Base-by-base conservation (phyloP, 2,329 filamentous ascomycete genomes). In the Talaromyces marneffei region DNA sequence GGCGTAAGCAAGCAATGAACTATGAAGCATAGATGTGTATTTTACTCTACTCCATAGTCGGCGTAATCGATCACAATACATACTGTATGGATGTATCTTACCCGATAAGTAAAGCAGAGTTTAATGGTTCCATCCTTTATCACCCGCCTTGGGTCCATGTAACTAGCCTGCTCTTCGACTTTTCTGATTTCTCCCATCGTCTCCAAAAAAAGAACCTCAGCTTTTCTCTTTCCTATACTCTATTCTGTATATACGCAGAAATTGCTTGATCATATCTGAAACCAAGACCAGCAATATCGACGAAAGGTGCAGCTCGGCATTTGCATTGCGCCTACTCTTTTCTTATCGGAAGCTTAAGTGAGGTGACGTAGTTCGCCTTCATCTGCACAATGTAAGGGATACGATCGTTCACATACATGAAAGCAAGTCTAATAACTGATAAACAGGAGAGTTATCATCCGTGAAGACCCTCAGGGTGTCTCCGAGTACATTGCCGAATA, bases 401-500 rank as follows among this genome's bases (percentile, higher is more conserved):
- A 40, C 35, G 7, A 46, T 29, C 23, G 8, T 33, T 23, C 12
- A 42, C 12, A 48, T 29, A 3, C 20, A 29, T 16, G 1, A 14
- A 44, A 44, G 5, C 40, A 10, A 23, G 8, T 44, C 40, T 44
- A 3, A 44, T 42, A n/a, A n/a, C n/a, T n/a, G n/a, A n/a, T n/a
- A 8, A 55, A 40, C 68, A 94, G 91, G 90, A 87, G 90, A 79
- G 85, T 94, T 71, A 92, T 94, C 75, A 89, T 94, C 72, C 84
- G 89, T 73, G 87, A 92, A 74, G 83, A 91, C 70, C 82, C 87
- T 67, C 75, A 81, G 59, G 79, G 82, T 64, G 88, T 88, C 61
- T 90, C 89, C 70, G 80, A 82, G 68, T 92, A 92, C 75, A 88
- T 92, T 66, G 89, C 90, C 64, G 87, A 90, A 74, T 92, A 93